Conservation (phyloP, 768 basidiomycete species). For the Lyophyllum decastes region DNA sequence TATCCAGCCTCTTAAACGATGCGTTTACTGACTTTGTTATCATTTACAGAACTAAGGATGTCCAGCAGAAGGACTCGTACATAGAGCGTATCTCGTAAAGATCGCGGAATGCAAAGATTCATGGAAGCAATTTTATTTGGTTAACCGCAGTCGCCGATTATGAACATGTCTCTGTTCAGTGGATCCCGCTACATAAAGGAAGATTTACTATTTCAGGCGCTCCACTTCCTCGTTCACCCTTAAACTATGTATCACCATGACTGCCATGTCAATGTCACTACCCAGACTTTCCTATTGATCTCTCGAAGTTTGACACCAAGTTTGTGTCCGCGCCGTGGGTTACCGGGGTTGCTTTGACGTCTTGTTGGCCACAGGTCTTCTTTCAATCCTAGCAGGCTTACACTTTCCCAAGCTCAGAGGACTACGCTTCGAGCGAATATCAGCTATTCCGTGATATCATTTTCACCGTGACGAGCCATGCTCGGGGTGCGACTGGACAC, state of each 20-base stretch:
- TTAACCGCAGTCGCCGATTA: background rate
- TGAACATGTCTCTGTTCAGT: background rate
- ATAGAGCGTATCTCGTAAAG: background rate
- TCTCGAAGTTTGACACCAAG: conserved; percentile 70
- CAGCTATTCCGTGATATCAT: conserved; percentile 83
- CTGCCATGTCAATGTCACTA: conserved; percentile 30
- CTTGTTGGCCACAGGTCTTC: conserved; percentile 46
- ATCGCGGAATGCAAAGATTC: background rate
- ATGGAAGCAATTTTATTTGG: background rate
- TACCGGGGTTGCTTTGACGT: background rate
- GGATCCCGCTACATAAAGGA: background rate
- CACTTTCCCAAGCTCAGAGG: conserved; percentile 65
- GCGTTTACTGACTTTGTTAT: background rate
- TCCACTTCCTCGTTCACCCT: conserved; percentile 5
- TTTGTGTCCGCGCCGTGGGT: conserved; percentile 25
- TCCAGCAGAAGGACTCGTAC: background rate
- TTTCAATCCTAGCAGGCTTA: conserved; percentile 69
- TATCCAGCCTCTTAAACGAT: conserved; percentile 1
- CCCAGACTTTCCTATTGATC: conserved; percentile 74
- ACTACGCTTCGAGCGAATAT: conserved; percentile 65
- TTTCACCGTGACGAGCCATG: conserved; percentile 85
- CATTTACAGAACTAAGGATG: background rate
- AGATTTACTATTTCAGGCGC: background rate
- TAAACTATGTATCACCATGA: conserved; percentile 17
- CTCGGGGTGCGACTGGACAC: conserved; percentile 85